Conservation (phyloP, 2,329 filamentous ascomycete genomes). For the Stylonectria norvegica region DNA sequence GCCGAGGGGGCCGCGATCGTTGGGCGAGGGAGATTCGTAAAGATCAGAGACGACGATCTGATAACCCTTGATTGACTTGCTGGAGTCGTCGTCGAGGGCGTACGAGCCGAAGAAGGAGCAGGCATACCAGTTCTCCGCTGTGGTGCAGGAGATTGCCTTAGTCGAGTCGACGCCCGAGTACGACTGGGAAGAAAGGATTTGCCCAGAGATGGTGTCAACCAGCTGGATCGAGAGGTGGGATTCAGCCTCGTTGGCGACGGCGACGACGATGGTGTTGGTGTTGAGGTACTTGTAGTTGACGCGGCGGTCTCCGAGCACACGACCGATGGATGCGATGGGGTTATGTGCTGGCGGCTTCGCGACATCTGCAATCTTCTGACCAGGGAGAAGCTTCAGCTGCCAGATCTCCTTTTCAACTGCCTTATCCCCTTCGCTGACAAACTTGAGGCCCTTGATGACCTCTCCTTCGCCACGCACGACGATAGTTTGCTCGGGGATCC, state of each 20-base stretch:
- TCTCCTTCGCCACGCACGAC: slow-evolving; percentile 50
- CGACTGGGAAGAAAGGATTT: slow-evolving; percentile 67
- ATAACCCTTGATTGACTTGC: slow-evolving; percentile 71
- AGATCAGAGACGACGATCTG: slow-evolving; percentile 84
- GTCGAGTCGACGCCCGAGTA: slow-evolving; percentile 71
- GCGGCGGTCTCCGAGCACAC: slow-evolving; percentile 85
- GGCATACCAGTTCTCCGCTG: slow-evolving; percentile 94
- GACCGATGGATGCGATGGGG: slow-evolving; percentile 89
- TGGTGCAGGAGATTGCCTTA: slow-evolving; percentile 70
- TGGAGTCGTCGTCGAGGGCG: slow-evolving; percentile 49
- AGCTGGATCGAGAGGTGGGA: slow-evolving; percentile 70
- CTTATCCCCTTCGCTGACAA: slow-evolving; percentile 40
- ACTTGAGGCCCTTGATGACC: slow-evolving; percentile 54
- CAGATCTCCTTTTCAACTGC: slow-evolving; percentile 56
- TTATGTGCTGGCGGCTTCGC: slow-evolving; percentile 71
- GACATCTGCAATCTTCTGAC: slow-evolving; percentile 66
- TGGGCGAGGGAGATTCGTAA: slow-evolving; percentile 78
- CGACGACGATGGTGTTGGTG: slow-evolving; percentile 76
- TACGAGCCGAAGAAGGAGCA: slow-evolving; percentile 74
- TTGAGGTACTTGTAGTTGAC: slow-evolving; percentile 98
- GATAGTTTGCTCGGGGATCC: slow-evolving; percentile 50
- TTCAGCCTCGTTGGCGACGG: slow-evolving; percentile 57
- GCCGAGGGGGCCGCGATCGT: slow-evolving; percentile 79
- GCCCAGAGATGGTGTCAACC: slow-evolving; percentile 81
- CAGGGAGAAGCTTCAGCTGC: slow-evolving; percentile 66